Conservation (phyloP, 2,329 filamentous ascomycete species). For the Paraphaeosphaeria minitans region DNA sequence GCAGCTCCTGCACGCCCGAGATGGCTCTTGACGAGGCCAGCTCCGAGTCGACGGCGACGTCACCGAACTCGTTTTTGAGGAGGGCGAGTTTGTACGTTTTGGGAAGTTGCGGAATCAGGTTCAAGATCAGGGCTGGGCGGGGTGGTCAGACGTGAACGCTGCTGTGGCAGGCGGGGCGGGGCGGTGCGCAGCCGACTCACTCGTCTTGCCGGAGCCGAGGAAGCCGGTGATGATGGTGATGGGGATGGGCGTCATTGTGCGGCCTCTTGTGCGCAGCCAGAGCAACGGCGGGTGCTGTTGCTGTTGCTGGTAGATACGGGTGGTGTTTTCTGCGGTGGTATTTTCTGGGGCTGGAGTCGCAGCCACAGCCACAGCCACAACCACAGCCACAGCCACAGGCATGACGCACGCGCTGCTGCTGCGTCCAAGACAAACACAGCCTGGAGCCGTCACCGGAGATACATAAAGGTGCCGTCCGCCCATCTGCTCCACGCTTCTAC, state of each 20-base stretch:
- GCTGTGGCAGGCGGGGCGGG: slow-evolving; percentile 2
- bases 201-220: slow-evolving; percentile 94
- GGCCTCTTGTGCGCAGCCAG: no score
- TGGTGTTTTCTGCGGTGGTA: no score
- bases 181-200: slow-evolving; percentile 23
- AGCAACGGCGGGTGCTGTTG: no score
- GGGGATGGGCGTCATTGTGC: slow-evolving; percentile 60
- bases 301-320: no score
- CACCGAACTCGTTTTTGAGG: slow-evolving; percentile 97
- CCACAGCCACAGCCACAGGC: not conserved
- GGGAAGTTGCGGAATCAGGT: slow-evolving; percentile 90
- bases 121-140: slow-evolving; percentile 73
- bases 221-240: slow-evolving; percentile 97
- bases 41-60: slow-evolving; percentile 90
- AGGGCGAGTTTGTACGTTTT: slow-evolving; percentile 87
- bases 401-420: slow-evolving; percentile 12
- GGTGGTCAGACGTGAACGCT: slow-evolving; percentile 6
- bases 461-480: slow-evolving; percentile 22
- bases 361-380: not conserved
- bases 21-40: slow-evolving; percentile 83
- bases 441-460: not conserved
- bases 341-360: no score
- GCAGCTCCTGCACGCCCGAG: slow-evolving; percentile 86
- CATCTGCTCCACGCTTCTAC: slow-evolving; percentile 1
- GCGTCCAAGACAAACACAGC: slow-evolving; percentile 15